Evolutionary conservation across 1,284 basidiomycete species (phyloP), one percentile per base, ranked within the genome.

Genomic region (Caloboletus firmus): DNA sequence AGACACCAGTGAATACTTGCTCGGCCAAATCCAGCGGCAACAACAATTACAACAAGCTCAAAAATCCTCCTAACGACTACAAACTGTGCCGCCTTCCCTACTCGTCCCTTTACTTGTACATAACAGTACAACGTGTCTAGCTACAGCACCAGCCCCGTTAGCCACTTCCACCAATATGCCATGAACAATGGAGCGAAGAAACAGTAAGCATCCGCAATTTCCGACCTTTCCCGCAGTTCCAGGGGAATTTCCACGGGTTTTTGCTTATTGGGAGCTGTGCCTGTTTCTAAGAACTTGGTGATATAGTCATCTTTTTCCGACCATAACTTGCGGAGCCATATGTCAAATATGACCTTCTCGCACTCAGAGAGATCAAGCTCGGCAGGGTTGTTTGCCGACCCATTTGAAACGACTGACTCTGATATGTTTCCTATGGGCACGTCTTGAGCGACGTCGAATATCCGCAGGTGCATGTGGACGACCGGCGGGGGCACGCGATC

Each of bases 1-100:
- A 62, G 95, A 98, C 74, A 87, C 91, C n/a, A 93, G 88, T 64
- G 74, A 95, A 48, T 93, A 83, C 75, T 82, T 96, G 74, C 86
- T 98, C 59, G 85, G 85, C 67, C 83, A 86, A 69, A 82, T 98
- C 53, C 89, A 95, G 55, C 81, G 77, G 54, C 74, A 79, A 46
- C 72, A 72, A 48, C 69, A 76, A 63, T 68, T 78, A 49, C 66
- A 70, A 56, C 70, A 72, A 40, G 51, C 57, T 58, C 63, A 63
- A 58, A 63, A 66, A 49, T 47, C 51, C 42, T 42, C 54, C 44
- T 51, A 39, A 53, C 61, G 58, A 61, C 45, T 30, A 42, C 24
- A 37, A 15, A 39, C 32, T 5, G 39, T 17, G 22, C 30, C 22
- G 5, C 11, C 18, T 36, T 31, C n/a, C 43, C 42, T 36, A 26